phyloP scores from a whole-genome alignment of 345 rosid species.

The Gossypioides kirkii region DNA sequence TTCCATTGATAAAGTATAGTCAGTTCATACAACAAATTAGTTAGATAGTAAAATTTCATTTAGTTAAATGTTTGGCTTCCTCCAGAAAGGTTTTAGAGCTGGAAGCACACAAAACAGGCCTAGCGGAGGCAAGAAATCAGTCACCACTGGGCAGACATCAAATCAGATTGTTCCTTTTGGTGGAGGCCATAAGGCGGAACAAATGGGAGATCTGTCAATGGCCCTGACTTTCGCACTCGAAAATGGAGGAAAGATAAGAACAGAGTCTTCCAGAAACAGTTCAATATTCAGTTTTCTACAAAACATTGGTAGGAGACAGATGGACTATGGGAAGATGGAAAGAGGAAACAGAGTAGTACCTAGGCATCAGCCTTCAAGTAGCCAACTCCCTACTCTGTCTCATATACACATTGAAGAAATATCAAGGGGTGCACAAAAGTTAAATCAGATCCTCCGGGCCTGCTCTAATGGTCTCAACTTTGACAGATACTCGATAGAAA shows the following conservation, averaged over 20 bases:
- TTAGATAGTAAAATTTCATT: conserved; percentile 14
- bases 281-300: conserved; percentile 60
- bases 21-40: not conserved
- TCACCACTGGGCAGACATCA: conserved; percentile 33
- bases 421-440: conserved; percentile 68
- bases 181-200: conserved; percentile 37
- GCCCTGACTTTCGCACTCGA: conserved; percentile 71
- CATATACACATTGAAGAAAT: conserved; percentile 70
- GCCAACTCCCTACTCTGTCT: conserved; percentile 46
- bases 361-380: conserved; percentile 26
- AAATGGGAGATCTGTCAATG: conserved; percentile 56
- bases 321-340: conserved; percentile 34
- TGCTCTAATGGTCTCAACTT: conserved; percentile 60
- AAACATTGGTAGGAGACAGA: conserved; percentile 53
- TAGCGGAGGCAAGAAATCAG: conserved; percentile 28
- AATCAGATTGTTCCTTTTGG: conserved; percentile 52
- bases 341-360: conserved; percentile 29
- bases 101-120: conserved; percentile 22
- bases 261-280: conserved; percentile 44
- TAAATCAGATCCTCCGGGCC: conserved; percentile 69
- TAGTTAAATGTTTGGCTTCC: conserved; percentile 16
- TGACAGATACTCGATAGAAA: conserved; percentile 62
- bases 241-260: conserved; percentile 60
- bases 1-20: not conserved
- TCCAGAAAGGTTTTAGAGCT: conserved; percentile 41